A percentile compares a stretch with the other conserved stretches of the same genome.
Evolutionary conservation across 768 basidiomycete species (phyloP).

Genomic region (Cystofilobasidium capitatum): DNA sequence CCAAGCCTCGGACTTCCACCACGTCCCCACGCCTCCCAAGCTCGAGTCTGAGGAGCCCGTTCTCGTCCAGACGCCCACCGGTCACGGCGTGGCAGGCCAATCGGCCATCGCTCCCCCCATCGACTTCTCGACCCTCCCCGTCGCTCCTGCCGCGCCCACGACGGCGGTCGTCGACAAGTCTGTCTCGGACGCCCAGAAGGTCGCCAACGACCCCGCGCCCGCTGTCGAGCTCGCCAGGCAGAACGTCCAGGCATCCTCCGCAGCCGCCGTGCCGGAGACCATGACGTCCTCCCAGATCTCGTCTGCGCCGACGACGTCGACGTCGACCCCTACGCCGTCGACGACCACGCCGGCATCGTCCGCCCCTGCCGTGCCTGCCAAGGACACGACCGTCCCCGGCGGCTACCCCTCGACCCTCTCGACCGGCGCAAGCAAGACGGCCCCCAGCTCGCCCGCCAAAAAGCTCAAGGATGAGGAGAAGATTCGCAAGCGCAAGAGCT

Average conservation of each 20-base stretch:
- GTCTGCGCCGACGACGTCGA: not conserved
- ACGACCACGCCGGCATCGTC: not conserved
- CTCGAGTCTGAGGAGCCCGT: not conserved
- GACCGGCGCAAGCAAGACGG: not conserved
- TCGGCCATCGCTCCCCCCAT: not conserved
- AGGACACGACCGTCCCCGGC: not conserved
- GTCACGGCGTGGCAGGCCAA: not conserved
- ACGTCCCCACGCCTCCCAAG: not conserved
- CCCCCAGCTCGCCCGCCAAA: slow-evolving; percentile 1
- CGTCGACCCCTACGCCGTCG: not conserved
- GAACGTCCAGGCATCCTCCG: not conserved
- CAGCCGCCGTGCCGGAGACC: not conserved
- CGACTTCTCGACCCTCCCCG: not conserved
- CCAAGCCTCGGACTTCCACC: not conserved
- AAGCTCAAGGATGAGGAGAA: slow-evolving; percentile 10
- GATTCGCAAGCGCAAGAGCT: slow-evolving; percentile 18
- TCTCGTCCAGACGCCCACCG: not conserved
- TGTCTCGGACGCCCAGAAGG: not conserved
- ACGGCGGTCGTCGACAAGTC: not conserved
- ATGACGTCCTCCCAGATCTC: slow-evolving; percentile 8
- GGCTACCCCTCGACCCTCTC: not conserved
- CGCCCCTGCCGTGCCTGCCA: not conserved
- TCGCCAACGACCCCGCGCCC: not conserved
- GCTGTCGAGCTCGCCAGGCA: not conserved
- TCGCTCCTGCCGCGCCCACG: not conserved